Conservation (phyloP, 2,329 filamentous ascomycete genomes). For the Penicillium glabrum region DNA sequence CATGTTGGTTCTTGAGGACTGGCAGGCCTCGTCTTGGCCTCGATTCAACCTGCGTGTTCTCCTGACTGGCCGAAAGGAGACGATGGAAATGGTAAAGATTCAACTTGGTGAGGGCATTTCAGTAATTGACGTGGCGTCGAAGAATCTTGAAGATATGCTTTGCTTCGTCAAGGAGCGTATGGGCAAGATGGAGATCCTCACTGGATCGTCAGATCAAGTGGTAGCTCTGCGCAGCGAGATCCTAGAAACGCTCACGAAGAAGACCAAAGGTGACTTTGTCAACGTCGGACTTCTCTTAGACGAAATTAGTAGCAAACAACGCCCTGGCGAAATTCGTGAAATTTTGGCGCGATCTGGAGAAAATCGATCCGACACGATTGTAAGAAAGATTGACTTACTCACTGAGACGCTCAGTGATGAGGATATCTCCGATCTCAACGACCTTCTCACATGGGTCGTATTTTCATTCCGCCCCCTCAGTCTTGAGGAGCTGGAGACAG, state of each 20-base stretch:
- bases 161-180: conserved; percentile 24
- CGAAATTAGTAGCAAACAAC: neutral
- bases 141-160: conserved; percentile 22
- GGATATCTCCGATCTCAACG: conserved; percentile 27
- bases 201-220: conserved; percentile 19
- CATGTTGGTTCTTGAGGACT: conserved; percentile 13
- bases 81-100: neutral
- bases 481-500: conserved; percentile 19
- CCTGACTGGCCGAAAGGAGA: neutral
- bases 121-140: neutral
- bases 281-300: neutral
- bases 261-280: neutral
- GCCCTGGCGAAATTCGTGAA: neutral
- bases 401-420: conserved; percentile 25
- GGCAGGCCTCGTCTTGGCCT: neutral
- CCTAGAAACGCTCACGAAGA: neutral
- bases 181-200: conserved; percentile 26
- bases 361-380: neutral
- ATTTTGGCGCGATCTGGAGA: neutral
- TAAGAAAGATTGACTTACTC: conserved; percentile 1
- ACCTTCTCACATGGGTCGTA: conserved; percentile 24
- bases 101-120: neutral
- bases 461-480: conserved; percentile 3
- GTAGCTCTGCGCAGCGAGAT: conserved; percentile 14
- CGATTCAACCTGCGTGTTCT: neutral